Base-by-base conservation (phyloP, 805 yeast species). In the Tetrapisispora phaffii region DNA sequence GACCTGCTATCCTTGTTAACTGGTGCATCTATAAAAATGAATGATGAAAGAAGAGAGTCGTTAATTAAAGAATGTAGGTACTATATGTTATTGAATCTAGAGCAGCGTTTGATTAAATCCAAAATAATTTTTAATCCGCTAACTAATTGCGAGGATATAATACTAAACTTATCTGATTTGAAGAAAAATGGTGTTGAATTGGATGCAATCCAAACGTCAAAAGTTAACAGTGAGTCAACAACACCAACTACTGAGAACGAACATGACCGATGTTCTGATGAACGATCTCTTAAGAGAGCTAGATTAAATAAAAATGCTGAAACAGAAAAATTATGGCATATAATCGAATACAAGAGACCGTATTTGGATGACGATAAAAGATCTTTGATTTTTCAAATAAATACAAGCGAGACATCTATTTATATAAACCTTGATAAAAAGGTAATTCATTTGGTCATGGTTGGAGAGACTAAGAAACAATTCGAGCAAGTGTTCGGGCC, bases 1-100 rank as follows among this genome's bases (percentile, higher is more conserved):
- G 80, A 76, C 39, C 54, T 88, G 23, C 44, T 88, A 39, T 68
- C 69, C 22, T 56, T 77, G 2, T 60, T 86, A 22, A 71, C 73
- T 48, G 89, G 89, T 0, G 74, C 76, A 32, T 57, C 65, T 3
- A 52, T 76, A 17, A 65, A 68, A 1, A 69, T 84, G 38, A 68
- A 72, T 29, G 82, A 79, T 34, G 60, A 62, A 1, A 84, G 80
- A 57, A 70, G 96, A 35, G 59, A 65, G 9, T 60, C 75, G 15
- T 66, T 88, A 47, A 60, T 82, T 8, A 70, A 70, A 43, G 97
- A 88, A 57, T 84, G 94, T 51, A 71, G 75, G 38, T 88, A 83
- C 63, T 88, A 85, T 60, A 70, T 90, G 39, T 82, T 88, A 53
- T 66, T 76, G 39, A 87, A 79, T 32, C 67, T 88, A 33, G 94